Evolutionary conservation across 108 stramenopile species (phyloP), one percentile per base, ranked within the genome.

Genomic region (Cyclotella kingstonii): DNA sequence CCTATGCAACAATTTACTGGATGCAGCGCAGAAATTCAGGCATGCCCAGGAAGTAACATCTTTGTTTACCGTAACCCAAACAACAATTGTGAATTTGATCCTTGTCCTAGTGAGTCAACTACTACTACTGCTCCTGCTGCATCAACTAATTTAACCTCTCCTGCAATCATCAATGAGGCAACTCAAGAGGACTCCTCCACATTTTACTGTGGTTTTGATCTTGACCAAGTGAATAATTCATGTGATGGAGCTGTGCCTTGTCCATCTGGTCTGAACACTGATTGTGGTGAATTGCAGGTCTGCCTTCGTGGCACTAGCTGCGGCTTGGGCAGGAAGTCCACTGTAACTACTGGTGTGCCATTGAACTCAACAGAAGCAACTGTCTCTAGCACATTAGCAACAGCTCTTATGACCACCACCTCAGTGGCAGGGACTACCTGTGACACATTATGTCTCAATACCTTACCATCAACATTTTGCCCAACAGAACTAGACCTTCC

Each of bases 61-160:
- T 6, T 71, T 26, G 56, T 77, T n/a, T 45, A 45, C 30, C 76
- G 43, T 52, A 70, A 77, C 42, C 76, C 76, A 1, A 30, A 17
- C 5, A 77, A 68, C 35, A 46, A 66, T 52, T 77, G 76, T 27
- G 63, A 62, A 33, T 77, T 77, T 26, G 50, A 63, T 18, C 76
- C 43, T 23, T 72, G 70, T 34, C 70, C 63, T 1, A 27, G 39
- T 43, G 48, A 62, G 38, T 46, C 60, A 49, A 19, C 21, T 11
- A 11, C 60, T 6, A 46, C 48, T 12, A 27, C 39, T 42, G 3
- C 40, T 12, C 10, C 51, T 17, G 17, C 3, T 63, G 35, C 22
- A 38, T 26, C 15, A 19, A 22, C 34, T 3, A 28, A 6, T 62
- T 26, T 21, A 14, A 54, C 60, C 9, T 48, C 36, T 11, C 45